Conservation (phyloP, 73 alveolate genomes). For the Paraurostyla sp. region DNA sequence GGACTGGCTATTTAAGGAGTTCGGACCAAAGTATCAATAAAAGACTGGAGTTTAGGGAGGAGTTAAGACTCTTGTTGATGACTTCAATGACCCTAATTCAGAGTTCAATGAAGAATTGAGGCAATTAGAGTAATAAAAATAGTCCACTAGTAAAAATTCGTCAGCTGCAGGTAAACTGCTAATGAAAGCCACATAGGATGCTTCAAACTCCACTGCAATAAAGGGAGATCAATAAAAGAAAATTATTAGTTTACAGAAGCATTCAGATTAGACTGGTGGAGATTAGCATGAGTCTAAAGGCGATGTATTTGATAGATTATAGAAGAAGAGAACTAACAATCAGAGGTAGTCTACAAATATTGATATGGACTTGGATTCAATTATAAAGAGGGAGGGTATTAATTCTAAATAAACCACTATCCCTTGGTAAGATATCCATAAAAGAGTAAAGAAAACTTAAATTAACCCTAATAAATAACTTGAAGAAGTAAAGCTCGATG, state of each 20-base stretch:
- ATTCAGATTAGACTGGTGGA: background rate
- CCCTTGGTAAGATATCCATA: background rate
- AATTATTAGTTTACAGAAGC: background rate
- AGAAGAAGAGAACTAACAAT: constrained; percentile 7
- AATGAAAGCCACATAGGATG: constrained; percentile 55
- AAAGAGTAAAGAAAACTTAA: background rate
- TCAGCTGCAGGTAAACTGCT: background rate
- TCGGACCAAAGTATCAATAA: background rate
- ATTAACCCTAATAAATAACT: background rate
- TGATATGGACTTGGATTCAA: constrained; percentile 2
- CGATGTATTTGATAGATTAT: constrained; percentile 48
- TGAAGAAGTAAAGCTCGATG: background rate
- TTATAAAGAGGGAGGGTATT: constrained; percentile 21
- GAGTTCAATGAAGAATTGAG: constrained; percentile 18
- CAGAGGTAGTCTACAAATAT: background rate
- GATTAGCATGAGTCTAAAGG: background rate
- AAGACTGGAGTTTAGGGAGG: background rate
- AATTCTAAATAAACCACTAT: background rate
- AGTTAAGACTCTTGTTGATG: background rate
- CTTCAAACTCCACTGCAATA: background rate
- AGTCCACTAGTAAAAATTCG: background rate
- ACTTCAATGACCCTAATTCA: background rate
- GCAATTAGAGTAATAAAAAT: background rate
- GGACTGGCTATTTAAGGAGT: constrained; percentile 7
- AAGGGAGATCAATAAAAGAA: background rate